Evolutionary conservation across 164 flowering plant genomes (phyloP).

Genomic region (Pachysandra terminalis): DNA sequence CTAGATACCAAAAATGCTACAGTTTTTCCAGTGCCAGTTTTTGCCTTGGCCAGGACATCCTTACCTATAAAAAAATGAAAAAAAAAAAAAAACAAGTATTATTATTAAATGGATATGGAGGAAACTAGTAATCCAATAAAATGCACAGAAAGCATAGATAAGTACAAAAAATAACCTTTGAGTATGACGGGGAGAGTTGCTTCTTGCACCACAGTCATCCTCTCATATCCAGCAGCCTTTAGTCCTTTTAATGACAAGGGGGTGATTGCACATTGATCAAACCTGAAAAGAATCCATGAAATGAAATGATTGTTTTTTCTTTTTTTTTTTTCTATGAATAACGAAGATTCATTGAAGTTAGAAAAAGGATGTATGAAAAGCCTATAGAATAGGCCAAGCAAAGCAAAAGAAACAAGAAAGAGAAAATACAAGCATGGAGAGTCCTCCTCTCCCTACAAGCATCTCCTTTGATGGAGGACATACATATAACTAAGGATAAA

Average conservation of each 20-base stretch:
- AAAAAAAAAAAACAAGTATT: conserved; percentile 2
- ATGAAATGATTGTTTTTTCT: too few relatives aligned
- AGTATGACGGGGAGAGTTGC: conserved; percentile 94
- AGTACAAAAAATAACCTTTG: conserved; percentile 49
- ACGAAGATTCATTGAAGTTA: too few relatives aligned
- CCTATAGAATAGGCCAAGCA: too few relatives aligned
- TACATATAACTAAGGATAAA: background rate
- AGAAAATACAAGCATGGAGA: too few relatives aligned
- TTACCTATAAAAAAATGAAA: conserved; percentile 56
- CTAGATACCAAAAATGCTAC: conserved; percentile 86
- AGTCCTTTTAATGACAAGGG: conserved; percentile 78
- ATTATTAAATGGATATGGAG: background rate
- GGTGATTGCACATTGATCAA: conserved; percentile 80
- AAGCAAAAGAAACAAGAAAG: too few relatives aligned
- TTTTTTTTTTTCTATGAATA: too few relatives aligned
- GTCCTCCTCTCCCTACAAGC: too few relatives aligned
- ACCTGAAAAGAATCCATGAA: conserved; percentile 44
- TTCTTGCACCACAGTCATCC: conserved; percentile 92
- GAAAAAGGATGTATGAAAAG: too few relatives aligned
- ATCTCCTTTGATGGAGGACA: conserved; percentile 8
- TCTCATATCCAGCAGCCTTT: conserved; percentile 91
- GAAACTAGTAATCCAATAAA: background rate
- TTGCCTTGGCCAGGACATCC: conserved; percentile 98
- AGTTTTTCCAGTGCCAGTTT: conserved; percentile 98
- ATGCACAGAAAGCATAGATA: background rate